A percentile compares a stretch with the other conserved stretches of the same genome.
phyloP scores from a whole-genome alignment of 2,329 filamentous ascomycete species.

The Thermochaetoides dissita region DNA sequence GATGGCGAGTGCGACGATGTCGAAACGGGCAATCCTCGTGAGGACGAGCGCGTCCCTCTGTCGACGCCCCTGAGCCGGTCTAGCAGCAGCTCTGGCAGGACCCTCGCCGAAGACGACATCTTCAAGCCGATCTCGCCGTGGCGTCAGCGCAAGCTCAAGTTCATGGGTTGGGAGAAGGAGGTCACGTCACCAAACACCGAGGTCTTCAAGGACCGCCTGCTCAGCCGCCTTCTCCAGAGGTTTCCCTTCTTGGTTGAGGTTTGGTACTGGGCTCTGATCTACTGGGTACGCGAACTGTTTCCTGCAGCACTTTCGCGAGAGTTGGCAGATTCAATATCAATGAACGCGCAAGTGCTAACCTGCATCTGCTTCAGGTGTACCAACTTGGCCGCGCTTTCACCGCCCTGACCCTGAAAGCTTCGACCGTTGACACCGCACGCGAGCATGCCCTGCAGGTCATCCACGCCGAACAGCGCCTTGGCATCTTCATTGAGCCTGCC shows the following conservation, averaged over 20 bases:
- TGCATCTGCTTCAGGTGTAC: constrained; percentile 40
- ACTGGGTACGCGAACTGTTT: constrained; percentile 45
- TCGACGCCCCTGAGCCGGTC: constrained; percentile 5
- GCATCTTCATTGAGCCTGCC: constrained; percentile 50
- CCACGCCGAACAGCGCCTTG: constrained; percentile 47
- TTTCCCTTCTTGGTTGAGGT: constrained; percentile 61
- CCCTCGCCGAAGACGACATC: constrained; percentile 9
- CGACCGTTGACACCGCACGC: constrained; percentile 54
- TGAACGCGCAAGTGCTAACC: not conserved
- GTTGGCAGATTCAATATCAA: too few relatives aligned
- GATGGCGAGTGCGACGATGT: constrained; percentile 13
- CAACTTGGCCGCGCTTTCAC: constrained; percentile 61
- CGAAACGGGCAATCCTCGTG: constrained; percentile 7
- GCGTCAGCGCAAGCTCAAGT: constrained; percentile 15
- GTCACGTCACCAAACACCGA: constrained; percentile 48
- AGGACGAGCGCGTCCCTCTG: constrained; percentile 4
- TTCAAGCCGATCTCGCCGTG: constrained; percentile 5
- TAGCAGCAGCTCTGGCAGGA: constrained; percentile 15
- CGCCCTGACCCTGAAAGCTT: constrained; percentile 52
- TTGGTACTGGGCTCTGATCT: constrained; percentile 66
- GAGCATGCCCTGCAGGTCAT: constrained; percentile 55
- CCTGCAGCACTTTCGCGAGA: too few relatives aligned
- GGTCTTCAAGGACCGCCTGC: constrained; percentile 42
- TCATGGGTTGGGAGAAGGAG: constrained; percentile 31
- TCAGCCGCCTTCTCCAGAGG: constrained; percentile 50